Percentiles rank a stretch among this genome's conserved stretches.
Conservation (phyloP, 352 stramenopile genomes). For the Pythium volutum region DNA sequence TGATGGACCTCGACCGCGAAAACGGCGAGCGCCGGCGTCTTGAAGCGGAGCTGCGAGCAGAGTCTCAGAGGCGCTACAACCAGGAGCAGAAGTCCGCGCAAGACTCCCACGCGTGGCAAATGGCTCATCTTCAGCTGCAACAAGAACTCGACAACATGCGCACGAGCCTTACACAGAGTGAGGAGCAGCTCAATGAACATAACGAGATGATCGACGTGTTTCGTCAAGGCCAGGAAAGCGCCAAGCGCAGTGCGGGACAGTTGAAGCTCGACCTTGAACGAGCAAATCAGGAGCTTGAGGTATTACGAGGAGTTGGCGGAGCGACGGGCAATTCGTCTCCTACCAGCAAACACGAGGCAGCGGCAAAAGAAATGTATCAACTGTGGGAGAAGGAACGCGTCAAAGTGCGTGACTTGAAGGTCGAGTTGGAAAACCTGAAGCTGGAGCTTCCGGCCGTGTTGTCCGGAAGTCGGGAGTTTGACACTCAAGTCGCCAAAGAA, state of each 20-base stretch:
- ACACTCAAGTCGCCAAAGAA: neutral
- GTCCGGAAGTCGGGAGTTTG: neutral
- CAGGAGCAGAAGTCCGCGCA: conserved; percentile 25
- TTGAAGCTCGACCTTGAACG: conserved; percentile 11
- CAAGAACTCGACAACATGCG: conserved; percentile 28
- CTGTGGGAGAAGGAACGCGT: conserved; percentile 29
- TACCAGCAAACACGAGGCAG: conserved; percentile 18
- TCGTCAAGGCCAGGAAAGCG: conserved; percentile 19
- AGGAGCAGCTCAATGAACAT: conserved; percentile 31
- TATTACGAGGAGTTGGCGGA: neutral
- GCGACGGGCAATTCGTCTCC: neutral
- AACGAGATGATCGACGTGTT: conserved; percentile 35
- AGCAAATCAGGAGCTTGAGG: conserved; percentile 1
- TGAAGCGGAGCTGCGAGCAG: conserved; percentile 20
- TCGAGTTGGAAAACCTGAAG: conserved; percentile 5
- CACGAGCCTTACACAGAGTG: conserved; percentile 19
- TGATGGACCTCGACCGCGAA: conserved; percentile 39
- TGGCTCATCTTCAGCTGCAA: conserved; percentile 34
- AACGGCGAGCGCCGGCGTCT: conserved; percentile 18
- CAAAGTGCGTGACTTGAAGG: conserved; percentile 23
- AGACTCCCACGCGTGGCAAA: conserved; percentile 28
- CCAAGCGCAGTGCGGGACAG: conserved; percentile 17
- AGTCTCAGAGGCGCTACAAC: conserved; percentile 23
- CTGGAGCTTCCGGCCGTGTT: neutral
- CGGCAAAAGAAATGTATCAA: conserved; percentile 28